These are phyloP conservation scores for Lactarius evosmus DNA, from an alignment of 768 basidiomycete species.

Conservation along the genomic window DNA sequence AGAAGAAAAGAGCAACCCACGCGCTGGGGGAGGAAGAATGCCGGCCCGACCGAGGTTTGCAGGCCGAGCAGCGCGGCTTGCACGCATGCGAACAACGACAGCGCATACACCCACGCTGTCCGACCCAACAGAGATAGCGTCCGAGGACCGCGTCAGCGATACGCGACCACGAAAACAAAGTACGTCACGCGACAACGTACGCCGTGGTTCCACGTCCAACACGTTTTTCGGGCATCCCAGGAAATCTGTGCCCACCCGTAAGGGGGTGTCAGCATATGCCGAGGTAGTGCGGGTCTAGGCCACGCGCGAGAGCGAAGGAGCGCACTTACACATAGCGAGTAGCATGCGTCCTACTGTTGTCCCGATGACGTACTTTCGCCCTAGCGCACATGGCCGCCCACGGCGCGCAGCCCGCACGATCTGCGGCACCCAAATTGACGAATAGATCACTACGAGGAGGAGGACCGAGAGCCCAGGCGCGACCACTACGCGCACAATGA, in stretches of 20 bases:
- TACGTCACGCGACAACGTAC: constrained; percentile 42
- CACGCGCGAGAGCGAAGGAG: neutral
- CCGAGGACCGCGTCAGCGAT: neutral
- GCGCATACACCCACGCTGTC: constrained; percentile 61
- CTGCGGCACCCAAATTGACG: constrained; percentile 82
- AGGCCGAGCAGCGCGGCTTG: constrained; percentile 63
- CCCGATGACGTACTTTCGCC: constrained; percentile 70
- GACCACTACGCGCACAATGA: constrained; percentile 72
- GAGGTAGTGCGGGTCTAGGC: too few species aligned
- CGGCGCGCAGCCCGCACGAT: constrained; percentile 72
- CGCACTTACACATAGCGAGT: constrained; percentile 66
- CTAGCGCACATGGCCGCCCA: constrained; percentile 66
- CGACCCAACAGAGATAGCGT: too few species aligned
- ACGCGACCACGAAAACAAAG: neutral
- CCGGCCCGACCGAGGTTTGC: constrained; percentile 74
- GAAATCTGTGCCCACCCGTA: constrained; percentile 55
- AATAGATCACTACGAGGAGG: constrained; percentile 67
- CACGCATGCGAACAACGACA: constrained; percentile 56
- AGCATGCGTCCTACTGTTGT: constrained; percentile 69
- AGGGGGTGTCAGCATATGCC: constrained; percentile 1
- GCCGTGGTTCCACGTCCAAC: constrained; percentile 69
- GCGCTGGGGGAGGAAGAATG: constrained; percentile 64
- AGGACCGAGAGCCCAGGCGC: constrained; percentile 62
- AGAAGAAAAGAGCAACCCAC: neutral
- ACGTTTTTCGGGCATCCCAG: constrained; percentile 83